Evolutionary conservation across 129 eudicot genomes (phyloP), one percentile per base, ranked within the genome.

Genomic region (Sambucus nigra): DNA sequence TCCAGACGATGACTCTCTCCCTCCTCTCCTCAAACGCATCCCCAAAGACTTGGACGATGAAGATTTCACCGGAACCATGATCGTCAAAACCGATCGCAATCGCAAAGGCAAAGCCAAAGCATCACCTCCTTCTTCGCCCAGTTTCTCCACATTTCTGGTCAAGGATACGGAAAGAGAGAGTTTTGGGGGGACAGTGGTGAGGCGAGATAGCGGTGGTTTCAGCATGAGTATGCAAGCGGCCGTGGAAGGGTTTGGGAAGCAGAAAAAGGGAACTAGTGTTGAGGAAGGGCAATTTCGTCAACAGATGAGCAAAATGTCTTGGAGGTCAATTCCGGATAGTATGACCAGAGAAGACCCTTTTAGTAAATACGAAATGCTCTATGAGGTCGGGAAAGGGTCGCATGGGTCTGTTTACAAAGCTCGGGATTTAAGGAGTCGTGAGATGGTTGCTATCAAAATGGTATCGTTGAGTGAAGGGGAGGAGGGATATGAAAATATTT

Each of bases 351-450:
- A 91, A 66, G 98, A 91, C 74, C 98, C 98, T 48, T 68, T 79
- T 55, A 81, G 89, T 10, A 91, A 85, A 78, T 91, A 91, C 62
- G 89, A 91, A 52, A 69, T 91, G 83, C 94, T 91, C 57, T 80
- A 91, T 59, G 98, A 91, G 55, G 85, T 91, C 47, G 95, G 98
- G 85, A 78, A 91, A 60, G 98, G 98, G 55, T 91, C 98, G 21
- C 85, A 85, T 57, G 98, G 98, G 59, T 80, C 98, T 38, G 98
- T 91, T 53, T 91, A 91, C 73, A 91, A 91, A 66, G 98, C 98
- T 69, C 92, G 95, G 9, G 98, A 85, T 74, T 47, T 79, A 51
- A 82, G 75, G 65, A 91, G 95, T 28, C 85, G 95, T 13, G 98
- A 91, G 55, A 57, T 91, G 82, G 98, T 91, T 69, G 98, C 98